Evolutionary conservation across 2,329 filamentous ascomycete genomes (phyloP), one percentile per base, ranked within the genome.

Genomic region (Zalaria obscura): DNA sequence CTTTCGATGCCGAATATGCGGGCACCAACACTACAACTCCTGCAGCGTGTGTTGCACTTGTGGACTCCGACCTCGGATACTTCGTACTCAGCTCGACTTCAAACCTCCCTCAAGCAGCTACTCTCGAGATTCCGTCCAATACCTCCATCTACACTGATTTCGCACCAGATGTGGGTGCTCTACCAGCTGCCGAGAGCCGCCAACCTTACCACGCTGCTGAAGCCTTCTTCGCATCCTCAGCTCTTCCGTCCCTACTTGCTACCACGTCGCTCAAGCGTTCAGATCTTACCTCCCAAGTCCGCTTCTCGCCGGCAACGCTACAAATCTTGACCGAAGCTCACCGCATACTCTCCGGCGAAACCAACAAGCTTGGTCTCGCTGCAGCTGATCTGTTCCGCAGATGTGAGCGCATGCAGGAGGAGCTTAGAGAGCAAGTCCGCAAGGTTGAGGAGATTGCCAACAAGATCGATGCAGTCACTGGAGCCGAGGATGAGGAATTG

Each of bases 271-370:
- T 73, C 40, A 70, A 78, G 57, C 73, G 74, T 58, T 68, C 73
- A 4, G 58, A 77, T 26, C 62, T 84, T 38, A 75, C 73, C 43
- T 78, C 83, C 46, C 76, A 83, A 52, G 68, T 88, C 41, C 72
- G 75, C 44, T 70, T 87, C 25, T 83, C 78, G 25, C 76, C 80
- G 8, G 73, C 80, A 25, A 83, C 80, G 2, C 67, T 88, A 11
- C 73, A 78, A 48, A 68, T 85, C 32, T 73, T 89, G 49, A 82
- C 80, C 27, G 76, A 83, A 45, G 76, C 77, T 0, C 83, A 89
- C 57, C 77, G 80, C 53, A 66, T 83, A 4, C 66, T 88, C 4
- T 76, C 76, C 47, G 70, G 73, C 6, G 81, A 88, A 58, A 85
- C 80, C 0, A 69, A 80, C 49, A 69, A 68, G 7, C 68, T 88